Percentiles rank a stretch among this genome's conserved stretches.
phyloP scores from a whole-genome alignment of 495 filamentous ascomycete species.

The Penicillium desertorum region DNA sequence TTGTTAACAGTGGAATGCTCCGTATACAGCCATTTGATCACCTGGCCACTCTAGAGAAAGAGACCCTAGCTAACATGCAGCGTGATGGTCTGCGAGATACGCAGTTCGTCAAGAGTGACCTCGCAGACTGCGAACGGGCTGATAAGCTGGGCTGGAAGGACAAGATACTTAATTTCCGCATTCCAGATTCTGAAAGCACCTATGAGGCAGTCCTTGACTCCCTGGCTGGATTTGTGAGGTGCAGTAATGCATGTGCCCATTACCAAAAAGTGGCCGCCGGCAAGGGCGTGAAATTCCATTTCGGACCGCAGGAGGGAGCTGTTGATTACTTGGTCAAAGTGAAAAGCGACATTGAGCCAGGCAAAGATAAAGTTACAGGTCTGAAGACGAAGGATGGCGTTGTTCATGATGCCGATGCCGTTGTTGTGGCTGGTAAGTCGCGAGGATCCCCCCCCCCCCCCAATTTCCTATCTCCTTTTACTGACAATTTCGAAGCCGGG shows the following conservation, averaged over 20 bases:
- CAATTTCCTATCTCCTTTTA: too few relatives aligned
- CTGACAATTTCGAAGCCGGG: conserved; percentile 14
- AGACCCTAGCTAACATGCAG: too few relatives aligned
- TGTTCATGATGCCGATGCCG: conserved; percentile 14
- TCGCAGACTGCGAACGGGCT: conserved; percentile 19
- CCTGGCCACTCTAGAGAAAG: too few relatives aligned
- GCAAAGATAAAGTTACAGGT: conserved; percentile 18
- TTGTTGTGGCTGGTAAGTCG: conserved; percentile 22
- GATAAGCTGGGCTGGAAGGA: conserved; percentile 14
- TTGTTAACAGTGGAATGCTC: too few relatives aligned
- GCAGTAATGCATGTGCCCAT: conserved; percentile 20
- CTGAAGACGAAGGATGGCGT: conserved; percentile 16
- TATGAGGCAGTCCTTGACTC: conserved; percentile 23
- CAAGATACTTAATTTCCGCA: conserved; percentile 18
- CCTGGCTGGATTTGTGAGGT: conserved; percentile 19
- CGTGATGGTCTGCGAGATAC: conserved; percentile 9
- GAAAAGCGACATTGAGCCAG: conserved; percentile 8
- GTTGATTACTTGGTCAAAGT: conserved; percentile 18
- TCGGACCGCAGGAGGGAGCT: conserved; percentile 12
- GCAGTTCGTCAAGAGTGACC: conserved; percentile 20
- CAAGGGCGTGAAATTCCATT: conserved; percentile 17
- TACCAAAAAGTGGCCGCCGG: conserved; percentile 17
- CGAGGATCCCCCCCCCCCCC: background rate
- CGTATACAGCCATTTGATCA: too few relatives aligned
- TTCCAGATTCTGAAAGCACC: conserved; percentile 7